phyloP scores from a whole-genome alignment of 257 asterid species.

The Thymus mandschuricus region DNA sequence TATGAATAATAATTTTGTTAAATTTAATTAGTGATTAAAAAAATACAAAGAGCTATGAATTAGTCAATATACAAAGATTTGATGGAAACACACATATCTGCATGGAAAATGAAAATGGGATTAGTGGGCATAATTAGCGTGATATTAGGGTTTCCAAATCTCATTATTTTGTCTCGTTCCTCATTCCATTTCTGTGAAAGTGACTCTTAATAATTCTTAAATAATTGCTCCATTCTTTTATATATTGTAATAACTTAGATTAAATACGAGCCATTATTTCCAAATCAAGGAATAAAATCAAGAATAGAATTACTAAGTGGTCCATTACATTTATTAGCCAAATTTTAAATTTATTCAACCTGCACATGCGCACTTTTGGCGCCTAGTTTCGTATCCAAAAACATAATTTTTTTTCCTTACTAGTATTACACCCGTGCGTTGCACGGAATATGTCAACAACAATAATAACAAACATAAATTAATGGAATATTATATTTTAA shows the following conservation, averaged over 20 bases:
- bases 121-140: slow-evolving; percentile 11
- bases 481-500: no score
- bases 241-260: no score
- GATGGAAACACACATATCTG: not conserved
- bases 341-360: not conserved
- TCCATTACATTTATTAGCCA: not conserved
- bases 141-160: slow-evolving; percentile 20
- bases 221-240: no score
- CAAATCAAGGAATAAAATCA: not conserved
- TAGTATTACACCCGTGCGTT: no score
- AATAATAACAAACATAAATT: no score
- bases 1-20: no score
- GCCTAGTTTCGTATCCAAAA: slow-evolving; percentile 33
- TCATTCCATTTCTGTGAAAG: not conserved
- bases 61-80: not conserved
- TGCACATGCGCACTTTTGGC: slow-evolving; percentile 41
- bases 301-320: not conserved
- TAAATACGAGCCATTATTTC: not conserved
- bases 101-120: slow-evolving; percentile 24
- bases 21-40: no score
- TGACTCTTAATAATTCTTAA: not conserved
- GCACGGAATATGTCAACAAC: no score
- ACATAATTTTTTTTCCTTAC: slow-evolving; percentile 25
- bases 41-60: not conserved
- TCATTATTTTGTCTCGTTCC: not conserved